A percentile compares a stretch with the other conserved stretches of the same genome.
These are phyloP conservation scores for Nitzschia putrida DNA, from an alignment of 108 stramenopile genomes.

Conservation along the genomic window DNA sequence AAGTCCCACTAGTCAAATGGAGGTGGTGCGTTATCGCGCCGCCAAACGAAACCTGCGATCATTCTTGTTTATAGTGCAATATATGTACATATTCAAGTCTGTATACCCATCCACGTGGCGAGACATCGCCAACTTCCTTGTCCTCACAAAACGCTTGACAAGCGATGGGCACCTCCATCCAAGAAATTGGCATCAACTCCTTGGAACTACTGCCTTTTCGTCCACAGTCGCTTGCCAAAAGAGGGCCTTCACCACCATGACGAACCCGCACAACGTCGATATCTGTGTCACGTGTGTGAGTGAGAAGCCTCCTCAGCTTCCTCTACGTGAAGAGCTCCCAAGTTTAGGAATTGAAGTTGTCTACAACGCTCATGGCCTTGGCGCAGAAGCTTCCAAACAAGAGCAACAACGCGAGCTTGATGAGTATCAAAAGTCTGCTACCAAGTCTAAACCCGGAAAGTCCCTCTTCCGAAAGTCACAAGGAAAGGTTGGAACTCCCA, in stretches of 20 bases:
- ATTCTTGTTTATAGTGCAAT: too few relatives aligned
- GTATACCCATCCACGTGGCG: too few relatives aligned
- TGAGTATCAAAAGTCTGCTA: constrained; percentile 6
- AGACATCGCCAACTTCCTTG: too few relatives aligned
- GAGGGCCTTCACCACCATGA: constrained; percentile 7
- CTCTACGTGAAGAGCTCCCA: constrained; percentile 61
- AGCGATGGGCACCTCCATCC: too few relatives aligned
- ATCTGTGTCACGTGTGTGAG: constrained; percentile 58
- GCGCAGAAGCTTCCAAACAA: constrained; percentile 22
- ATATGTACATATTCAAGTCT: too few relatives aligned
- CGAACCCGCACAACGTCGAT: constrained; percentile 47
- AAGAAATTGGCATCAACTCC: too few relatives aligned
- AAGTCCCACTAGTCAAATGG: too few relatives aligned
- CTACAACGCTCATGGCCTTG: constrained; percentile 53
- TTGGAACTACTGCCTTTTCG: too few relatives aligned
- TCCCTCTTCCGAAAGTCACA: constrained; percentile 3
- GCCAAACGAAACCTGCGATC: too few relatives aligned
- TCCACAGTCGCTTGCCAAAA: too few relatives aligned
- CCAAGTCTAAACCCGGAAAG: constrained; percentile 16
- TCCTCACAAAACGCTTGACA: too few relatives aligned
- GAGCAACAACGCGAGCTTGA: constrained; percentile 24
- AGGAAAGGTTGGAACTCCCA: neutral
- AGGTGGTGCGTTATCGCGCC: too few relatives aligned
- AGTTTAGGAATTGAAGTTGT: constrained; percentile 63
- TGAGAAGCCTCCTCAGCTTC: constrained; percentile 54